phyloP scores from a whole-genome alignment of 2,329 filamentous ascomycete genomes.

The Ceratocystis smalleyi region DNA sequence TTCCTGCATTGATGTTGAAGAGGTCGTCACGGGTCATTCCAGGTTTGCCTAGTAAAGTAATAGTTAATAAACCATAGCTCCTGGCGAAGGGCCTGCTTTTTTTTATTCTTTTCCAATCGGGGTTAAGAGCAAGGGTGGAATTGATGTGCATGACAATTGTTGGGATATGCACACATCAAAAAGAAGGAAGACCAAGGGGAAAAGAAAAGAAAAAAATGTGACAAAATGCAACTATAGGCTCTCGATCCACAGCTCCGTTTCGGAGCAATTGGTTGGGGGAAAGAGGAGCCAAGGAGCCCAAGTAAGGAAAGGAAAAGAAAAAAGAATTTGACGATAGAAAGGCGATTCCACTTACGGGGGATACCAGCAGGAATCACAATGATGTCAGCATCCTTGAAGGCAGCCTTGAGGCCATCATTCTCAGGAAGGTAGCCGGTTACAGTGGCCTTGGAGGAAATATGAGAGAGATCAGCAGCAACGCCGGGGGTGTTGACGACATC shows the following conservation, averaged over 20 bases:
- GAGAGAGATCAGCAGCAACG: conserved; percentile 88
- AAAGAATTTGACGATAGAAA: neutral
- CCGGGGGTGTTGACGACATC: conserved; percentile 99
- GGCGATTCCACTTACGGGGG: conserved; percentile 54
- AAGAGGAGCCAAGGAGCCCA: neutral
- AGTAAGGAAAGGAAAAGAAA: neutral
- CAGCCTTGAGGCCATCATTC: conserved; percentile 70
- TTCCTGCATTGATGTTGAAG: conserved; percentile 99
- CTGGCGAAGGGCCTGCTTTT: neutral
- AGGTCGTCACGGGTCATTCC: conserved; percentile 99
- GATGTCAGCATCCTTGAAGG: conserved; percentile 85
- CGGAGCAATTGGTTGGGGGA: conserved; percentile 9
- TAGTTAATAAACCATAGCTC: conserved; percentile 20
- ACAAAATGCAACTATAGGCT: neutral
- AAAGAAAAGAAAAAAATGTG: neutral
- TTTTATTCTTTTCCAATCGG: neutral
- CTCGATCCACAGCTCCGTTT: conserved; percentile 3
- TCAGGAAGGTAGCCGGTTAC: conserved; percentile 76
- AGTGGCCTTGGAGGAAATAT: conserved; percentile 86
- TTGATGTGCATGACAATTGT: neutral
- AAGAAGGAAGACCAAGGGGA: conserved; percentile 4
- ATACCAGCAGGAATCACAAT: conserved; percentile 96
- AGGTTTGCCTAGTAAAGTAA: conserved; percentile 59
- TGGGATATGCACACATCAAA: conserved; percentile 6
- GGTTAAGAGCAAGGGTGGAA: neutral